Base-by-base conservation (phyloP, 2,329 filamentous ascomycete genomes). In the Coleophoma cylindrospora region DNA sequence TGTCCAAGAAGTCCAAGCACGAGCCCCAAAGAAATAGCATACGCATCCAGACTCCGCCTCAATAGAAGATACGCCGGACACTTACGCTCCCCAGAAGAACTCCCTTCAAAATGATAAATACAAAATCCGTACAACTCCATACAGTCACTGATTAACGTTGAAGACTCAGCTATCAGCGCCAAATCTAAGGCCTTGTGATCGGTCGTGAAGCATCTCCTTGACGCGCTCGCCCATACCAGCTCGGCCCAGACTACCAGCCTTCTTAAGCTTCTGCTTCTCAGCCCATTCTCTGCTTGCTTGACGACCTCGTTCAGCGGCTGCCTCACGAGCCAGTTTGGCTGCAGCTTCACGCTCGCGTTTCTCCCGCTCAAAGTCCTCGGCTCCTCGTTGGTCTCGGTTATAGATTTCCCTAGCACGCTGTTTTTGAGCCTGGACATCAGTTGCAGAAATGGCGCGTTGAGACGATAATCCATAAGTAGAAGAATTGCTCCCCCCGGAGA, bases 221-320 rank as follows among this genome's bases (percentile, higher is more conserved):
- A 27, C 27, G 9, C 27, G 27, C 27, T 27, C 51, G 33, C 47
- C 48, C 50, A 61, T 45, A 11, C 57, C 57, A 45, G 58, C 59
- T 11, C 62, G 59, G 38, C 50, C 48, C 32, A 57, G 56, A 40
- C 51, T 46, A 27, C 27, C 27, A 43, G 55, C 34, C 47, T 58
- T 65, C 48, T 54, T 64, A 4, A 54, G 54, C 50, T 56, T 56
- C 61, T 79, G 76, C 66, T 76, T 81, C 61, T 83, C 79, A 11
- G 80, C 80, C 80, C 81, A 84, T 57, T 83, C 77, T 34, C 80
- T 74, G 56, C 80, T 80, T 51, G 77, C 73, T 61, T 74, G 70
- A 48, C 81, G 74, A 48, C 79, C 81, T 59, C 77, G 73, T 64
- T 85, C 80, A 10, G 82, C 81, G 21, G 82, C 82, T 58, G 81